Base-by-base conservation (phyloP, 306 rosid species). In the Amphicarpaea edgeworthii region DNA sequence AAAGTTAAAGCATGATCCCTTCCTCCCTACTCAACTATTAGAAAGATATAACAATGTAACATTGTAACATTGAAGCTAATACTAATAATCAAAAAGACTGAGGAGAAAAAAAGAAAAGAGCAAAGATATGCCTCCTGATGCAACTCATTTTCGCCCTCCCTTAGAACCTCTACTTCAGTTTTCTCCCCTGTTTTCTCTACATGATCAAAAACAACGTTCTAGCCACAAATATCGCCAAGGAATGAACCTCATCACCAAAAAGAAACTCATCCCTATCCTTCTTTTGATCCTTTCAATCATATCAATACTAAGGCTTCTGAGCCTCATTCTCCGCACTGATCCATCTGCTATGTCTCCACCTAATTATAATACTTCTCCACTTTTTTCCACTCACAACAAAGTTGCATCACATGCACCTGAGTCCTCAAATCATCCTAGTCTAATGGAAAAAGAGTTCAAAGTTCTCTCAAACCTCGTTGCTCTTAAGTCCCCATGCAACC, bases 1-100 rank as follows among this genome's bases (percentile, higher is more conserved):
- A 57, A 93, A 93, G 96, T 97, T 87, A 88, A 80, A 54, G 3
- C 78, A 41, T n/a, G n/a, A n/a, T 86, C 75, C 83, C 98, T 84
- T 91, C 75, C 70, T 78, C 80, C 45, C 70, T 88, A 89, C 97
- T 82, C 66, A 38, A 20, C 62, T 57, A 49, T 71, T 70, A 70
- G 78, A 79, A 80, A 47, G 55, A 66, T 62, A 81, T 40, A 72
- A 68, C n/a, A 0, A 40, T 40, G 43, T 40, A 8, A 40, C 10
- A 38, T 38, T 77, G 81, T 67, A 77, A 34, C 61, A 57, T 10
- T 4, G 30, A 5, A 14, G 12, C 47, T 12, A 0, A 3, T 4
- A n/a, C n/a, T n/a, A 30, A 30, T 30, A 30, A 30, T 4, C 0
- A 4, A 34, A 34, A 34, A 7, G 8, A 34, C 9, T 34, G 9